Evolutionary conservation across 2,329 filamentous ascomycete species (phyloP).

Genomic region (Pseudogymnoascus sp.): DNA sequence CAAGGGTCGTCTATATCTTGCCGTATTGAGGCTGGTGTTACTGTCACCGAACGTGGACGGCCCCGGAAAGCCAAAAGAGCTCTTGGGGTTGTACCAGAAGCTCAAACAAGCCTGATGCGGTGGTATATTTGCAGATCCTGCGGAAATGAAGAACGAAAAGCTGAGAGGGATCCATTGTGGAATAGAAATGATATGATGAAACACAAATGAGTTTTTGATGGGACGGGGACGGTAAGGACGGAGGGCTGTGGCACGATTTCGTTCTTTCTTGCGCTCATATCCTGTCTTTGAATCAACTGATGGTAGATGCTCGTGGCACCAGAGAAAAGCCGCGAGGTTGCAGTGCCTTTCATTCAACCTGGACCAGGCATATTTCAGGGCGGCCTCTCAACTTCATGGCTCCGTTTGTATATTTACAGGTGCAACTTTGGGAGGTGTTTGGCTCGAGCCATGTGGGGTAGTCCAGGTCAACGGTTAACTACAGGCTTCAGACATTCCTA

Average conservation of each 20-base stretch:
- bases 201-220: background rate
- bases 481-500: background rate
- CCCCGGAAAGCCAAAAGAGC: slow-evolving; percentile 2
- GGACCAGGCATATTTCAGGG: background rate
- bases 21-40: background rate
- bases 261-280: background rate
- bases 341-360: background rate
- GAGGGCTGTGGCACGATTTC: background rate
- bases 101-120: background rate
- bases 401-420: background rate
- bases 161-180: background rate
- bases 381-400: background rate
- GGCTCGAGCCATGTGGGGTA: background rate
- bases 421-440: background rate
- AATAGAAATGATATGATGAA: background rate
- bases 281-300: background rate
- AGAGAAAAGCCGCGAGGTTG: background rate
- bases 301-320: background rate
- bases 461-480: background rate
- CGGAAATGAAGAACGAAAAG: background rate
- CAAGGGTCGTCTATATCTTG: background rate
- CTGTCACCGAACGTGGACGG: background rate
- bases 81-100: background rate
- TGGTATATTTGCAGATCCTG: background rate
- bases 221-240: background rate